Evolutionary conservation across 768 basidiomycete genomes (phyloP).

Genomic region (Gymnopilus junonius): DNA sequence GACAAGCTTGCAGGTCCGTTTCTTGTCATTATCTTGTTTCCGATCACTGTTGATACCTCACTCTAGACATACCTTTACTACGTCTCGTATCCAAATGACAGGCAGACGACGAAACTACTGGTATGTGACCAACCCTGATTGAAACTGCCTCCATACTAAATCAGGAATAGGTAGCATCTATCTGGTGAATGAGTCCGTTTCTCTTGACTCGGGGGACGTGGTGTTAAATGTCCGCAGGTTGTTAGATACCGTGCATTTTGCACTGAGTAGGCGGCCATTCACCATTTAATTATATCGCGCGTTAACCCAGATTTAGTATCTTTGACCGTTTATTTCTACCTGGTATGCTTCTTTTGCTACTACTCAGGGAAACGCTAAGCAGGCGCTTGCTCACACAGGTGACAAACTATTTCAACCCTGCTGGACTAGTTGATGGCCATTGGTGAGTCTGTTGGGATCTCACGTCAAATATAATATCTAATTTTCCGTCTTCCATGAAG

Average conservation of each 20-base stretch:
- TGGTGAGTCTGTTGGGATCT: slow-evolving; percentile 32
- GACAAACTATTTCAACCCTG: slow-evolving; percentile 40
- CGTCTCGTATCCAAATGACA: slow-evolving; percentile 36
- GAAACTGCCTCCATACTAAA: not conserved
- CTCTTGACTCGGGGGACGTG: not conserved
- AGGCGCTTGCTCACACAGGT: slow-evolving; percentile 26
- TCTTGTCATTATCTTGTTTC: not conserved
- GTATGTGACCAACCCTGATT: slow-evolving; percentile 18
- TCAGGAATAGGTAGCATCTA: slow-evolving; percentile 26
- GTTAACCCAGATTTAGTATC: slow-evolving; percentile 24
- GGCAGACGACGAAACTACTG: slow-evolving; percentile 25
- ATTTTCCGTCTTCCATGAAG: slow-evolving; percentile 16
- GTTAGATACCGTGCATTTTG: slow-evolving; percentile 36
- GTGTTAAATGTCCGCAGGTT: slow-evolving; percentile 19
- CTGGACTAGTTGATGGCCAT: slow-evolving; percentile 34
- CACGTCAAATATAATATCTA: not conserved
- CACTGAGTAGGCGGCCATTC: slow-evolving; percentile 25
- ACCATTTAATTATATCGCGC: not conserved
- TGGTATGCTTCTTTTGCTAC: slow-evolving; percentile 24
- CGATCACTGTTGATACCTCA: not conserved
- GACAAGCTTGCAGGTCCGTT: slow-evolving; percentile 37
- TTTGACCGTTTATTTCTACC: slow-evolving; percentile 42
- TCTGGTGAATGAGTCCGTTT: slow-evolving; percentile 27
- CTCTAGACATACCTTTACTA: slow-evolving; percentile 39
- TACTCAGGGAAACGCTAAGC: not conserved